These are phyloP conservation scores for Sclerotinia glacialis DNA, from an alignment of 2,329 filamentous ascomycete genomes.

Conservation along the genomic window DNA sequence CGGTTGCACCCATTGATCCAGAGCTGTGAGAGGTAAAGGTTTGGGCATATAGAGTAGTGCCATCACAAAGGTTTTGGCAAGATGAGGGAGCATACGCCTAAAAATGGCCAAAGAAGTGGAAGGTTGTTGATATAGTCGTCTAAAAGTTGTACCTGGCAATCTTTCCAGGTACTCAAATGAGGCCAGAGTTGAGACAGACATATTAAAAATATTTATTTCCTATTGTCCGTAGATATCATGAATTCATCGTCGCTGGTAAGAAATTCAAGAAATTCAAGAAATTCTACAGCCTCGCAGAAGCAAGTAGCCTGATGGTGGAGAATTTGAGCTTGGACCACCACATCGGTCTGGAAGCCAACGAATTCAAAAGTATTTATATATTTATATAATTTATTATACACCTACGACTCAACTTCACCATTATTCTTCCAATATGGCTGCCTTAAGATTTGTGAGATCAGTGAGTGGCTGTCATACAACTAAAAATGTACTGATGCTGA, in stretches of 20 bases:
- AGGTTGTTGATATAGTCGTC: conserved; percentile 90
- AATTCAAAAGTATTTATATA: no score
- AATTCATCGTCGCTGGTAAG: conserved; percentile 31
- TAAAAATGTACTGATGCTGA: conserved; percentile 2
- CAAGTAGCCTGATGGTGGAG: conserved; percentile 10
- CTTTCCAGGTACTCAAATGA: conserved; percentile 90
- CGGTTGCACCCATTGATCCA: conserved; percentile 83
- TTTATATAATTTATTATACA: conserved; percentile 11
- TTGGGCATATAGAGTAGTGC: conserved; percentile 86
- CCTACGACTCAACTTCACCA: conserved; percentile 14
- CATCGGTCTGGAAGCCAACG: neutral
- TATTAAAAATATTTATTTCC: conserved; percentile 29
- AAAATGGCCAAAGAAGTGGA: conserved; percentile 95
- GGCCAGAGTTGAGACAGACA: conserved; percentile 51
- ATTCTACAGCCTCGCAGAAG: conserved; percentile 2
- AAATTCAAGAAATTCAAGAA: neutral
- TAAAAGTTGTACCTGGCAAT: conserved; percentile 84
- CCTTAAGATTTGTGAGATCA: conserved; percentile 62
- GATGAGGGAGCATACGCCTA: conserved; percentile 89
- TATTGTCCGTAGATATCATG: conserved; percentile 23
- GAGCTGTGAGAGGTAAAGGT: conserved; percentile 73
- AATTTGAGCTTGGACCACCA: conserved; percentile 2
- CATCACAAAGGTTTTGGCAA: conserved; percentile 96
- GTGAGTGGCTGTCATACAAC: conserved; percentile 44
- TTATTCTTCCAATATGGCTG: conserved; percentile 44